Evolutionary conservation across 2,329 filamentous ascomycete species (phyloP).

Genomic region (Alternaria brassicae): DNA sequence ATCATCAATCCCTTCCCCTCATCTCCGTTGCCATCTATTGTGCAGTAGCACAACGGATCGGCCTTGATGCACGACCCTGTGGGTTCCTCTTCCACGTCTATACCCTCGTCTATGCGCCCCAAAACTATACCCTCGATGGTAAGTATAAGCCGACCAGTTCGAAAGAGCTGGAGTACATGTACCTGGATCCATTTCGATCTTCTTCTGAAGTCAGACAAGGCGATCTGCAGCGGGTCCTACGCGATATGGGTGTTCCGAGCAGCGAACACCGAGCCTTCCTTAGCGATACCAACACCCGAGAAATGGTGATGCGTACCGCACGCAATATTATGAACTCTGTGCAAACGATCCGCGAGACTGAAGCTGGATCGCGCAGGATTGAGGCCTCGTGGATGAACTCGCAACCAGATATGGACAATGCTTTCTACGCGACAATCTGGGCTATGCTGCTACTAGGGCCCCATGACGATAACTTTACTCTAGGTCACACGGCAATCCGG

Average conservation of each 20-base stretch:
- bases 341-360: conserved; percentile 54
- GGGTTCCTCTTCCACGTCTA: conserved; percentile 87
- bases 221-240: conserved; percentile 67
- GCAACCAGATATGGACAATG: conserved; percentile 61
- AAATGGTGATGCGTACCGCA: conserved; percentile 76
- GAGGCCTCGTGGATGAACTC: conserved; percentile 36
- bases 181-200: conserved; percentile 80
- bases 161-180: conserved; percentile 64
- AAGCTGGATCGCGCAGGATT: conserved; percentile 30
- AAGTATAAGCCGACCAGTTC: conserved; percentile 40
- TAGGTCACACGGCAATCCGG: conserved; percentile 37
- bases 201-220: conserved; percentile 69
- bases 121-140: conserved; percentile 62
- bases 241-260: conserved; percentile 56
- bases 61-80: conserved; percentile 78
- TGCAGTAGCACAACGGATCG: conserved; percentile 75
- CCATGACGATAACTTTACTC: conserved; percentile 32
- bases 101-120: conserved; percentile 72
- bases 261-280: conserved; percentile 62
- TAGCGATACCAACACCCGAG: conserved; percentile 66
- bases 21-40: conserved; percentile 89
- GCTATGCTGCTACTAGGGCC: conserved; percentile 58
- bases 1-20: conserved; percentile 82
- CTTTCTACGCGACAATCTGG: conserved; percentile 79
- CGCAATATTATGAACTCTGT: conserved; percentile 82